Conservation (phyloP, 2,329 filamentous ascomycete genomes). For the Cytospora mali region DNA sequence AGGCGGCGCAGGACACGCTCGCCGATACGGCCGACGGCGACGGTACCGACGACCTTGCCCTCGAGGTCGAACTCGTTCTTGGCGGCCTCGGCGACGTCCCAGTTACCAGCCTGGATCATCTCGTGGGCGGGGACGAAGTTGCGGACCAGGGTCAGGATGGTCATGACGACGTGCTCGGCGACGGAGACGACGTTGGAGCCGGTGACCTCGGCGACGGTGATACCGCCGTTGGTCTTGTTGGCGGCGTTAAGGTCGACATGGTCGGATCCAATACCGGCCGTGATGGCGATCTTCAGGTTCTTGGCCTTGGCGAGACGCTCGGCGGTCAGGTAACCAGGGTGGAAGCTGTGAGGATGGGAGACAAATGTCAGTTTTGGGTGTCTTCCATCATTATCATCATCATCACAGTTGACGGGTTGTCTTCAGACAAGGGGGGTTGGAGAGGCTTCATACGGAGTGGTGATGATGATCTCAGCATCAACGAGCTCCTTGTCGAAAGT, state of each 20-base stretch:
- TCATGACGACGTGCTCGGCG: constrained; percentile 99
- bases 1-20: constrained; percentile 96
- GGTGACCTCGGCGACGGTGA: constrained; percentile 97
- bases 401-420: no score
- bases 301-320: constrained; percentile 97
- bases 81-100: constrained; percentile 93
- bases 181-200: constrained; percentile 98
- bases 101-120: constrained; percentile 84
- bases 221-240: constrained; percentile 96
- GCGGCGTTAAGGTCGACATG: constrained; percentile 96
- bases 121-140: constrained; percentile 99
- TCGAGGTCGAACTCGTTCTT: constrained; percentile 99
- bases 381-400: no score
- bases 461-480: constrained; percentile 98
- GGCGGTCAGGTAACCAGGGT: constrained; percentile 95
- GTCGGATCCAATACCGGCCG: constrained; percentile 96
- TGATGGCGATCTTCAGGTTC: constrained; percentile 97
- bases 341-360: constrained; percentile 67
- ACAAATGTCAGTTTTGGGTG: neutral
- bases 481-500: constrained; percentile 94
- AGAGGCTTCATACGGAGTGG: constrained; percentile 75
- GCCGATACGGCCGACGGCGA: constrained; percentile 95
- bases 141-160: constrained; percentile 91
- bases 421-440: neutral
- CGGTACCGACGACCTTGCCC: constrained; percentile 95